phyloP scores from a whole-genome alignment of 345 rosid genomes.

The Turritis glabra region DNA sequence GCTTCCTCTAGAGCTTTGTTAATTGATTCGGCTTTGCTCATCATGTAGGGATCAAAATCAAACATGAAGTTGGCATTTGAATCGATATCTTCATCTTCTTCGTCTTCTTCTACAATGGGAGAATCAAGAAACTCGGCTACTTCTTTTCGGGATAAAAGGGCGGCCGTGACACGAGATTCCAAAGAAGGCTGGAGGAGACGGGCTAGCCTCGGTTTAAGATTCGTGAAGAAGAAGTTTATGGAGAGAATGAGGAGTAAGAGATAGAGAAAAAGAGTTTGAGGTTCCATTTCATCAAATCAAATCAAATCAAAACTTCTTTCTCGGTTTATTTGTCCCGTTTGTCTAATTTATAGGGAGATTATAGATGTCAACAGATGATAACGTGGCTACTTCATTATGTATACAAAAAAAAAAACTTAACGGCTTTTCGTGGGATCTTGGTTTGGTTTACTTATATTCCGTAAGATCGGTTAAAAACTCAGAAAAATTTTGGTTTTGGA shows the following conservation, averaged over 20 bases:
- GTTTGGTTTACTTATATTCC: neutral
- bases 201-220: slow-evolving; percentile 19
- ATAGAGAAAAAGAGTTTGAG: slow-evolving; percentile 34
- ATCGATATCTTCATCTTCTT: slow-evolving; percentile 30
- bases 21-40: slow-evolving; percentile 46
- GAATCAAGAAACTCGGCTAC: slow-evolving; percentile 30
- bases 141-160: slow-evolving; percentile 34
- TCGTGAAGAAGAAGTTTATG: slow-evolving; percentile 21
- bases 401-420: neutral
- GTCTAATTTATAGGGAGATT: slow-evolving; percentile 20
- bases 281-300: slow-evolving; percentile 28
- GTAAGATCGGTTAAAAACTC: neutral
- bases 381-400: neutral
- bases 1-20: slow-evolving; percentile 59
- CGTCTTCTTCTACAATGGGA: slow-evolving; percentile 25
- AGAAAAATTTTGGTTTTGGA: neutral
- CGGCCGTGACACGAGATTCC: slow-evolving; percentile 7
- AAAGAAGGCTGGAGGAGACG: slow-evolving; percentile 33
- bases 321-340: neutral
- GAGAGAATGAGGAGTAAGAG: slow-evolving; percentile 27
- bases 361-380: neutral
- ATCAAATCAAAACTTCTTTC: slow-evolving; percentile 3
- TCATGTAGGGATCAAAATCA: slow-evolving; percentile 73
- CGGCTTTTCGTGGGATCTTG: neutral
- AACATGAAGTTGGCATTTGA: slow-evolving; percentile 27